Base-by-base conservation (phyloP, 2,329 filamentous ascomycete genomes). In the Chaetomiaceae sp. region DNA sequence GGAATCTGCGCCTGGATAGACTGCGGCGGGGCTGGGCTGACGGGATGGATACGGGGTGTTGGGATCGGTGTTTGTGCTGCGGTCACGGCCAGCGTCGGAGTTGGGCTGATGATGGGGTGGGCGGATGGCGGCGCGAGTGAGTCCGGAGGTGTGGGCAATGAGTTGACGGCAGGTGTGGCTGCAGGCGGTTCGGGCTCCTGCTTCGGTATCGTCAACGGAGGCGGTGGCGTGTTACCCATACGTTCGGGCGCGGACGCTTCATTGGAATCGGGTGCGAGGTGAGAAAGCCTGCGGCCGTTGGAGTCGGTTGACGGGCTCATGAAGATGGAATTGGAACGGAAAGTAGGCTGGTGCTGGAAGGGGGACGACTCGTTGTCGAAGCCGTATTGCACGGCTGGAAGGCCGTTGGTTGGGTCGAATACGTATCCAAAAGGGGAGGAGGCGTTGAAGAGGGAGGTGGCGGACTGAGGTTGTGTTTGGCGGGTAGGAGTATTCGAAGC, bases 271-370 rank as follows among this genome's bases (percentile, higher is more conserved):
- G 83, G 83, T 9, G 83, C 81, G 59, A 85, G 85, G 60, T 84
- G 83, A 15, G 82, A 85, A 57, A 83, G 82, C 7, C 82, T 73
- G 20, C 82, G 76, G 7, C 82, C 81, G 37, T 71, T 74, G 8
- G 71, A 71, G 55, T 82, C 79, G 5, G 73, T 76, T 17, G 77
- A 75, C 6, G 82, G 82, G 53, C 79, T 81, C 59, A 77, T 72
- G 66, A 86, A 86, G 55, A 86, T 86, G 1, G 83, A 85, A 63
- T 84, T 84, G 9, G 83, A 85, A 49, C 83, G 76, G 68, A 86
- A 86, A 3, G 75, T 77, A 1, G 75, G 82, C 40, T 77, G 81
- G 29, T 70, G 55, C 61, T 53, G 71, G 65, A 56, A 73, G 61
- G 54, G 65, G 58, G 50, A 71, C 72, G 54, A 25, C 14, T 57